Evolutionary conservation across 2,329 filamentous ascomycete genomes (phyloP).

Genomic region (Teratosphaeria viscida): DNA sequence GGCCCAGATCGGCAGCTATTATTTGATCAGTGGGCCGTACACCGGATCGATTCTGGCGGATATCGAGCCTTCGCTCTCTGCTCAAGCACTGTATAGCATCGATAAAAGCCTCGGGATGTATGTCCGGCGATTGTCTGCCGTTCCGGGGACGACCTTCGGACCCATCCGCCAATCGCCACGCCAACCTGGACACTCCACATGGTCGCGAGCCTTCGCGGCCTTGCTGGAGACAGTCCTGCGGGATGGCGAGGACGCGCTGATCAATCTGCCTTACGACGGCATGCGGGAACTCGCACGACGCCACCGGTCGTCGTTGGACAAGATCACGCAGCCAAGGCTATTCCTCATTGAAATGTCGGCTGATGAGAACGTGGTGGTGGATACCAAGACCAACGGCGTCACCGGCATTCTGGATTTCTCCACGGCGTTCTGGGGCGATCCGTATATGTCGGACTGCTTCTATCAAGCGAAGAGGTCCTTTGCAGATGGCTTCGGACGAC

Average conservation of each 20-base stretch:
- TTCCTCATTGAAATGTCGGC: conserved; percentile 40
- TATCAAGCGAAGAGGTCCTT: conserved; percentile 31
- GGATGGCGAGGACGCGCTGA: conserved; percentile 49
- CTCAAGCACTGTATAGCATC: conserved; percentile 26
- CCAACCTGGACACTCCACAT: conserved; percentile 34
- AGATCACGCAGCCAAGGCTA: conserved; percentile 42
- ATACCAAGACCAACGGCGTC: conserved; percentile 38
- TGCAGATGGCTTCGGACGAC: conserved; percentile 32
- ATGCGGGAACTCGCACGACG: conserved; percentile 41
- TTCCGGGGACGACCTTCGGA: conserved; percentile 42
- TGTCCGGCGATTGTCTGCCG: conserved; percentile 33
- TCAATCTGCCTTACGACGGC: conserved; percentile 46
- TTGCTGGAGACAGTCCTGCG: conserved; percentile 45
- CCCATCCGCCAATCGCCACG: conserved; percentile 23
- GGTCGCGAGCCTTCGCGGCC: conserved; percentile 42
- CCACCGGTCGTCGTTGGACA: conserved; percentile 37
- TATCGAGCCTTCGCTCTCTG: conserved; percentile 23
- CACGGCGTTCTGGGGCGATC: conserved; percentile 47
- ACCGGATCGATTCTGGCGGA: conserved; percentile 17
- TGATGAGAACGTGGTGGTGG: conserved; percentile 41
- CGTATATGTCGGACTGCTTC: conserved; percentile 43
- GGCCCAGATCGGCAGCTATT: conserved; percentile 12
- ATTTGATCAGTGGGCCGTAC: conserved; percentile 21
- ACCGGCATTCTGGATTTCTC: conserved; percentile 44
- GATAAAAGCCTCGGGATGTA: conserved; percentile 31